A percentile compares a stretch with the other conserved stretches of the same genome.
Evolutionary conservation across 257 asterid species (phyloP).

Genomic region (Salvia splendens): DNA sequence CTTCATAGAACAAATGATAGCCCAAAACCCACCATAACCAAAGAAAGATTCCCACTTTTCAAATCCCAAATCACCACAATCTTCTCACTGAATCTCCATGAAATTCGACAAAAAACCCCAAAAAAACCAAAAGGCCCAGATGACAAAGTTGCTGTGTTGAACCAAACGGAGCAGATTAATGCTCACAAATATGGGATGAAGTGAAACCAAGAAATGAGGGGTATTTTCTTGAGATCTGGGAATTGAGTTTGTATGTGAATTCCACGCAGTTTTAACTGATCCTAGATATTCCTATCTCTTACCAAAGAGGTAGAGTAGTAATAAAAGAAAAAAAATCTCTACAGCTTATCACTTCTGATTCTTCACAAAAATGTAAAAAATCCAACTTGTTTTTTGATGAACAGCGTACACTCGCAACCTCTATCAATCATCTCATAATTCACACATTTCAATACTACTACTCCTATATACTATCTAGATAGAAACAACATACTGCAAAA

Average conservation of each 20-base stretch:
- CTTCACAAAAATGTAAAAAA: conserved; percentile 34
- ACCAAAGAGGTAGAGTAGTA: not conserved
- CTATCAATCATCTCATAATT: conserved; percentile 29
- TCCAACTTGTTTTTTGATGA: conserved; percentile 33
- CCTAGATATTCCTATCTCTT: conserved; percentile 50
- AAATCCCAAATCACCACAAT: conserved; percentile 37
- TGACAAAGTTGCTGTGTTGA: conserved; percentile 43
- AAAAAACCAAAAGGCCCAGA: conserved; percentile 36
- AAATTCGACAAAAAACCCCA: conserved; percentile 24
- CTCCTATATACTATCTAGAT: conserved; percentile 37
- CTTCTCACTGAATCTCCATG: conserved; percentile 27
- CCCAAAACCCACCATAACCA: conserved; percentile 38
- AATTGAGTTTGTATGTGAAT: conserved; percentile 42
- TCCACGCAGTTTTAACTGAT: conserved; percentile 42
- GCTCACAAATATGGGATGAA: conserved; percentile 31
- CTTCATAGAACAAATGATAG: conserved; percentile 39
- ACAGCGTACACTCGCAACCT: conserved; percentile 31
- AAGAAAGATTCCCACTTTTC: conserved; percentile 33
- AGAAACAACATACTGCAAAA: conserved; percentile 59
- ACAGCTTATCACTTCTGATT: conserved; percentile 28
- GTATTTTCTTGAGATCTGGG: conserved; percentile 71
- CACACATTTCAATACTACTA: conserved; percentile 29
- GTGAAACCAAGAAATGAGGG: conserved; percentile 35
- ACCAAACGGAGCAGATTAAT: conserved; percentile 26
- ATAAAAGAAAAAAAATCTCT: not conserved